Percentiles rank a stretch among this genome's conserved stretches.
Evolutionary conservation across 768 basidiomycete genomes (phyloP).

Genomic region (Tricholoma flavovirens): DNA sequence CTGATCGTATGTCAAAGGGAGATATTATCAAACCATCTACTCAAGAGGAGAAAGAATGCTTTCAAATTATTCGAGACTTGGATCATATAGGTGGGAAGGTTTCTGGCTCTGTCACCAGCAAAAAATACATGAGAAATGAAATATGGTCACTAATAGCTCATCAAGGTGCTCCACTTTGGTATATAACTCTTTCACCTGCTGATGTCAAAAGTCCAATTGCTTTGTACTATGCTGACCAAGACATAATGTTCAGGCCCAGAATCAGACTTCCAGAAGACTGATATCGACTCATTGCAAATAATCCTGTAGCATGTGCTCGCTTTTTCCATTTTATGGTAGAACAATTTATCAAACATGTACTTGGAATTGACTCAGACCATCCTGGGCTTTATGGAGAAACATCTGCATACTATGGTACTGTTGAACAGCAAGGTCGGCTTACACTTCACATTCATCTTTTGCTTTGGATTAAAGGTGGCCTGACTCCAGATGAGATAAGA

Average conservation of each 20-base stretch:
- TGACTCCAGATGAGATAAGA: constrained; percentile 26
- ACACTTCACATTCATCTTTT: constrained; percentile 26
- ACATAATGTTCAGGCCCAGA: constrained; percentile 16
- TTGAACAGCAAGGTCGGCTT: constrained; percentile 30
- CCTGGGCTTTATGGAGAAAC: constrained; percentile 24
- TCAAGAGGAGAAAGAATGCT: constrained; percentile 29
- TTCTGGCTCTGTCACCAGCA: constrained; percentile 20
- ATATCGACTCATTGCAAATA: constrained; percentile 1
- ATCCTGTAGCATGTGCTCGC: neutral
- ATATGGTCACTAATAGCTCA: constrained; percentile 23
- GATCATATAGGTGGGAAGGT: constrained; percentile 30
- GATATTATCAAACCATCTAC: constrained; percentile 20
- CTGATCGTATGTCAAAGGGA: constrained; percentile 17
- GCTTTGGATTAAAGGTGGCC: constrained; percentile 24
- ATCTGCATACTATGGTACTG: constrained; percentile 25
- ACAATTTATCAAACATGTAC: constrained; percentile 5
- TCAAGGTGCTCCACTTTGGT: constrained; percentile 28
- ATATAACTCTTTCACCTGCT: constrained; percentile 27
- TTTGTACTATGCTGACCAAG: constrained; percentile 26
- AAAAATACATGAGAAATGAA: constrained; percentile 26
- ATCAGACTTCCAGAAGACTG: constrained; percentile 2
- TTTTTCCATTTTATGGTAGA: constrained; percentile 4
- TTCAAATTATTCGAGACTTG: constrained; percentile 25
- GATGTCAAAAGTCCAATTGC: constrained; percentile 26
- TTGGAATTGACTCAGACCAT: constrained; percentile 15